Percentiles rank a stretch among this genome's conserved stretches.
Conservation (phyloP, 2,329 filamentous ascomycete species). For the Fusarium equiseti region DNA sequence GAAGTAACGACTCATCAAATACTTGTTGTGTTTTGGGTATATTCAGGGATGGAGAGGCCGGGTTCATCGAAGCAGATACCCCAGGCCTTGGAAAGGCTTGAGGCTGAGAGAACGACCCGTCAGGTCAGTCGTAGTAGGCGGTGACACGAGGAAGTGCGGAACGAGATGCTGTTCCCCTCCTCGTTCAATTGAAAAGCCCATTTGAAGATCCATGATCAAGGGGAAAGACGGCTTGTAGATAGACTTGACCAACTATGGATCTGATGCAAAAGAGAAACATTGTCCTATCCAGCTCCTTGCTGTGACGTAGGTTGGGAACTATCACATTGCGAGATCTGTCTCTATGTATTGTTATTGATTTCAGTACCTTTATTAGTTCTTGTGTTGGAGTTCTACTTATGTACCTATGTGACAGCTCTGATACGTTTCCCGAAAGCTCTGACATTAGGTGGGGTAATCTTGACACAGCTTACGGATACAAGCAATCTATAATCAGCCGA, state of each 20-base stretch:
- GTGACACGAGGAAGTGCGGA: slow-evolving; percentile 17
- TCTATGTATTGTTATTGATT: neutral
- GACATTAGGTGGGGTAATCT: slow-evolving; percentile 25
- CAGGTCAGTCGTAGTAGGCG: slow-evolving; percentile 20
- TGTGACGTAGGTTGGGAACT: too few species aligned
- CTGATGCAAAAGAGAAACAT: slow-evolving; percentile 15
- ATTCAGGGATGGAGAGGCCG: slow-evolving; percentile 29
- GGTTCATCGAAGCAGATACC: slow-evolving; percentile 42
- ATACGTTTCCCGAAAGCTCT: slow-evolving; percentile 7
- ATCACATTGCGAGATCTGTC: neutral
- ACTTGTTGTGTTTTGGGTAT: slow-evolving; percentile 28
- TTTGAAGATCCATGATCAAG: slow-evolving; percentile 18
- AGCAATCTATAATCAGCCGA: slow-evolving; percentile 6
- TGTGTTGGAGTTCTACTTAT: neutral
- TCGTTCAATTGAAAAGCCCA: slow-evolving; percentile 40
- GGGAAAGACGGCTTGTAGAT: slow-evolving; percentile 19
- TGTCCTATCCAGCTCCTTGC: neutral
- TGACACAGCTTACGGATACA: slow-evolving; percentile 5
- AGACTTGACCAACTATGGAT: slow-evolving; percentile 23
- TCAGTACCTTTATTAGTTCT: neutral
- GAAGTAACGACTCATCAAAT: slow-evolving; percentile 20
- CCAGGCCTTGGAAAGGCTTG: slow-evolving; percentile 32
- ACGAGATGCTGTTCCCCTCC: slow-evolving; percentile 10
- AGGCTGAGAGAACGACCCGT: slow-evolving; percentile 32
- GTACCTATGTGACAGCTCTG: neutral